These are phyloP conservation scores for Eucalyptus caleyi DNA, from an alignment of 345 rosid species.

Conservation along the genomic window DNA sequence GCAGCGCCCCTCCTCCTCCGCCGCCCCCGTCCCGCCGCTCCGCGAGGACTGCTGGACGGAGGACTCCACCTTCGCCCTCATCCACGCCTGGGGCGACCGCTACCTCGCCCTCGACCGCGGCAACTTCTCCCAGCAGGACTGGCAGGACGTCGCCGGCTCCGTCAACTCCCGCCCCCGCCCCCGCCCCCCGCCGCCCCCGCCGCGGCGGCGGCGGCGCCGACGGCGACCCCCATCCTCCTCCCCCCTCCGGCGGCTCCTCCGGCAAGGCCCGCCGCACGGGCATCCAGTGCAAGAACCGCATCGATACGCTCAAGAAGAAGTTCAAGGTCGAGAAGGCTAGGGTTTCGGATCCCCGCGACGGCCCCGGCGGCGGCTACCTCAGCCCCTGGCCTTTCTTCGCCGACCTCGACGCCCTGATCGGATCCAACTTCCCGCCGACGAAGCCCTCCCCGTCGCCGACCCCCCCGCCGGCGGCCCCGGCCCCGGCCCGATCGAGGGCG, in stretches of 20 bases:
- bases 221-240: background rate
- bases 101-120: constrained; percentile 67
- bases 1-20: background rate
- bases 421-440: constrained; percentile 14
- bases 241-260: background rate
- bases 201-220: too few species aligned
- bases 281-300: constrained; percentile 46
- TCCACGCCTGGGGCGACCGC: constrained; percentile 86
- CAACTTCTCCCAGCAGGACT: constrained; percentile 59
- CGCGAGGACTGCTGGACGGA: constrained; percentile 97
- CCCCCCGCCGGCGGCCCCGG: background rate
- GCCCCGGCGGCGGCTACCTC: background rate
- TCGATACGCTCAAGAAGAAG: constrained; percentile 44
- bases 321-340: constrained; percentile 37
- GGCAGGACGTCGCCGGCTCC: constrained; percentile 44
- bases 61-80: constrained; percentile 56
- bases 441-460: background rate
- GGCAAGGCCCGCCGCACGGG: constrained; percentile 26
- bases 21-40: constrained; percentile 15
- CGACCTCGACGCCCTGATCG: constrained; percentile 19
- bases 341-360: constrained; percentile 7
- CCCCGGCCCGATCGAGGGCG: background rate
- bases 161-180: constrained; percentile 20
- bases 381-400: constrained; percentile 32
- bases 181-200: background rate